These are phyloP conservation scores for Suhomyces kunorum DNA, from an alignment of 1,139 yeast species.

Conservation along the genomic window DNA sequence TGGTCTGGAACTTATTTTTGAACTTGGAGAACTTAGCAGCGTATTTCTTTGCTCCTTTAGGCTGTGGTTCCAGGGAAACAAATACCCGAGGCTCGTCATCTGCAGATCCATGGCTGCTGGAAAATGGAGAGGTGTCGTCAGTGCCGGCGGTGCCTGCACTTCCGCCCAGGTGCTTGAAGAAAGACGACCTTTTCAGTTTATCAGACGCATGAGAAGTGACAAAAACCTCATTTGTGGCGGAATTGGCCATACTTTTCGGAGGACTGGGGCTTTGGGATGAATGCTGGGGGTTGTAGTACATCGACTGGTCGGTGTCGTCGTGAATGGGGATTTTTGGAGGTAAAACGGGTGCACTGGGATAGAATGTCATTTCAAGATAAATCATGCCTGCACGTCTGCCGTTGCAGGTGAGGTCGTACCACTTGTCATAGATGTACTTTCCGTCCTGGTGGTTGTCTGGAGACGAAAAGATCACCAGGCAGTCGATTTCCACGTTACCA, in stretches of 20 bases:
- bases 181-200: constrained; percentile 18
- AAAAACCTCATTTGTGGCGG: constrained; percentile 9
- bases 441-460: constrained; percentile 57
- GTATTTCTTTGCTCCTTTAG: constrained; percentile 25
- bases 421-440: constrained; percentile 71
- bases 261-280: constrained; percentile 12
- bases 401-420: constrained; percentile 73
- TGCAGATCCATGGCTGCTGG: constrained; percentile 11
- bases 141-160: constrained; percentile 8
- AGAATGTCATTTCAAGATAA: constrained; percentile 88
- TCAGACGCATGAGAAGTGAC: constrained; percentile 18
- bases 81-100: constrained; percentile 18
- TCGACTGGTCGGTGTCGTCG: constrained; percentile 2
- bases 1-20: constrained; percentile 35
- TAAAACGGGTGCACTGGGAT: constrained; percentile 59
- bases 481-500: constrained; percentile 78
- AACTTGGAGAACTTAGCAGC: constrained; percentile 33
- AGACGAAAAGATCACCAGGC: constrained; percentile 60
- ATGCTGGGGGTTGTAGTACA: constrained; percentile 2
- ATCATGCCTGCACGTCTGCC: constrained; percentile 87
- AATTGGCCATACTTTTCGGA: constrained; percentile 1
- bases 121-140: constrained; percentile 8
- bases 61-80: constrained; percentile 15
- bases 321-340: constrained; percentile 39
- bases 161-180: constrained; percentile 15